phyloP scores from a whole-genome alignment of 352 stramenopile genomes.

The Pythium angustatum region DNA sequence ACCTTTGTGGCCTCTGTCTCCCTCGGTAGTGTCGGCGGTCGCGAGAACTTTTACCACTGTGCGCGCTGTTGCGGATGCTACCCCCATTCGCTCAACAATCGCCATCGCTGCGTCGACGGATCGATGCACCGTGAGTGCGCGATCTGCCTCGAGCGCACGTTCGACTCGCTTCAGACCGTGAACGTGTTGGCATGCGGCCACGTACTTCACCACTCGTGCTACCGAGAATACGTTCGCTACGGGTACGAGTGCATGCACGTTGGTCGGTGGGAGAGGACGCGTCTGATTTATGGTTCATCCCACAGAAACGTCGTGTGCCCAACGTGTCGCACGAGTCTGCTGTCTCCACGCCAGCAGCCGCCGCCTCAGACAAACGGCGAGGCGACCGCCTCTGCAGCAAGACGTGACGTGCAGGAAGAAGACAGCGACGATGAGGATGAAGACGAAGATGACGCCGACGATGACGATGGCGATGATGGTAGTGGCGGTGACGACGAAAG shows the following conservation, averaged over 20 bases:
- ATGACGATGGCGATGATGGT: not conserved
- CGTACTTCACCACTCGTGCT: conserved; percentile 73
- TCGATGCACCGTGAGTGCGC: conserved; percentile 83
- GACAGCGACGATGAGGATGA: conserved; percentile 13
- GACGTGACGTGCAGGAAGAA: too few relatives aligned
- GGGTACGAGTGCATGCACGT: conserved; percentile 38
- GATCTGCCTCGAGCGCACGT: conserved; percentile 81
- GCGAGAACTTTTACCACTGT: conserved; percentile 84
- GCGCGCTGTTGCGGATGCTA: conserved; percentile 79
- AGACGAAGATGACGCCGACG: not conserved
- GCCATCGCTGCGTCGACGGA: conserved; percentile 77
- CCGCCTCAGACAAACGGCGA: conserved; percentile 26
- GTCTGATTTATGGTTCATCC: too few relatives aligned
- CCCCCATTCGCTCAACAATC: conserved; percentile 60
- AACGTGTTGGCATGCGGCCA: conserved; percentile 76
- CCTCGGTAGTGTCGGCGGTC: conserved; percentile 53
- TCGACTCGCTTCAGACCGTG: conserved; percentile 71
- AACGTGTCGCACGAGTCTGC: conserved; percentile 57
- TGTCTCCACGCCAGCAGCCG: conserved; percentile 34
- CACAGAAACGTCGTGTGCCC: conserved; percentile 60
- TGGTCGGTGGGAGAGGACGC: too few relatives aligned
- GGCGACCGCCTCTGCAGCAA: too few relatives aligned
- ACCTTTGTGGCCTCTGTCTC: not conserved
- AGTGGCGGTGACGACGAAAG: not conserved
- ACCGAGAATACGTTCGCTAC: conserved; percentile 61